A percentile compares a stretch with the other conserved stretches of the same genome.
Conservation (phyloP, 1,284 basidiomycete species). For the Ceratobasidium sp. region DNA sequence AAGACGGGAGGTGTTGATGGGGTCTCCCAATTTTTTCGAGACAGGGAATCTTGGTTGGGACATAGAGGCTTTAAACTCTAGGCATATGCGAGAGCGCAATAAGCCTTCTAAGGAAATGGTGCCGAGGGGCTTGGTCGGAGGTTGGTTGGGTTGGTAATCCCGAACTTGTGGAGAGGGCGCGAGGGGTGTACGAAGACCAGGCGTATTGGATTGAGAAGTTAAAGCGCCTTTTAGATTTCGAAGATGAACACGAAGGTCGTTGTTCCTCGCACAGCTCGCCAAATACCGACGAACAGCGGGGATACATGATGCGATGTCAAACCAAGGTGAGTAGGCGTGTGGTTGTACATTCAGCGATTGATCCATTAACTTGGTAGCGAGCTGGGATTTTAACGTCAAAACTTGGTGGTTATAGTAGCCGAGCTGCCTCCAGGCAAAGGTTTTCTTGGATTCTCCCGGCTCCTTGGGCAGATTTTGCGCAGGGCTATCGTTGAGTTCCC, state of each 20-base stretch:
- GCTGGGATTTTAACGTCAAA: neutral
- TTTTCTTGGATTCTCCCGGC: neutral
- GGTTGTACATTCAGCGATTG: conserved; percentile 5
- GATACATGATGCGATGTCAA: neutral
- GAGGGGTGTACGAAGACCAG: neutral
- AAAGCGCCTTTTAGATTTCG: neutral
- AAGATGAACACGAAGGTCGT: neutral
- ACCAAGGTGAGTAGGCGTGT: neutral
- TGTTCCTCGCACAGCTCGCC: conserved; percentile 6
- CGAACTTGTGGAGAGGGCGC: too few species aligned
- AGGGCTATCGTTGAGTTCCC: neutral
- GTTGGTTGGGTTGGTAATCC: too few species aligned
- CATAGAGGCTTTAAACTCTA: neutral
- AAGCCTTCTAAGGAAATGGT: too few species aligned
- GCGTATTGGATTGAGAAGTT: neutral
- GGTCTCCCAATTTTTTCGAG: neutral
- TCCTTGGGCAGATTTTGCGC: neutral
- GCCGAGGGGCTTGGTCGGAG: too few species aligned
- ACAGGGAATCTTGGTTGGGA: neutral
- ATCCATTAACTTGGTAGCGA: neutral
- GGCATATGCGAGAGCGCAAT: too few species aligned
- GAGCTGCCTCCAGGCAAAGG: neutral
- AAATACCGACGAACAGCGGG: neutral
- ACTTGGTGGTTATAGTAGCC: neutral
- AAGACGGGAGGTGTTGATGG: neutral